A percentile compares a stretch with the other conserved stretches of the same genome.
Conservation (phyloP, 1,284 basidiomycete genomes). For the Ustilago trichophora region DNA sequence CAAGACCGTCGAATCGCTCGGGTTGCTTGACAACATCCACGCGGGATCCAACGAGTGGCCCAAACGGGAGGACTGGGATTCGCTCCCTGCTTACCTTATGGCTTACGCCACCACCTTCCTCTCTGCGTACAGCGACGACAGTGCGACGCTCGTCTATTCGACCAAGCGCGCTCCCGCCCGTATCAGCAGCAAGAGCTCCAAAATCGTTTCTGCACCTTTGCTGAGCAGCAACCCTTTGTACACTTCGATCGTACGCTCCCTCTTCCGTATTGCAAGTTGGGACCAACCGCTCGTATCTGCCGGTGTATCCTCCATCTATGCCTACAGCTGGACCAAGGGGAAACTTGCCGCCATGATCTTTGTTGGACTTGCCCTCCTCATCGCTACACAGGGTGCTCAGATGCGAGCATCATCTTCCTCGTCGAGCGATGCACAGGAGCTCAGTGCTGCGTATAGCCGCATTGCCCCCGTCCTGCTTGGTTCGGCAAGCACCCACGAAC, state of each 20-base stretch:
- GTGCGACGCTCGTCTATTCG: constrained; percentile 27
- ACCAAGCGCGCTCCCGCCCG: constrained; percentile 10
- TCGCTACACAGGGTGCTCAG: constrained; percentile 13
- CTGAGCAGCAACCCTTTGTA: constrained; percentile 28
- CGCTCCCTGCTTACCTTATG: constrained; percentile 32
- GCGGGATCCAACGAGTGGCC: constrained; percentile 22
- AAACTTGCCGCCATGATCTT: constrained; percentile 17
- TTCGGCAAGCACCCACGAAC: constrained; percentile 31
- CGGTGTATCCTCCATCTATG: constrained; percentile 23
- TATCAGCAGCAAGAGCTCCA: not conserved
- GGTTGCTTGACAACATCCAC: constrained; percentile 30
- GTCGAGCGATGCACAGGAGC: constrained; percentile 9
- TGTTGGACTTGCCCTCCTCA: constrained; percentile 13
- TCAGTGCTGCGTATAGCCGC: constrained; percentile 20
- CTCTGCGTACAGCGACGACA: constrained; percentile 20
- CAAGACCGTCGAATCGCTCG: constrained; percentile 34
- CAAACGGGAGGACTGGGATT: constrained; percentile 34
- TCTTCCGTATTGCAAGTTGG: constrained; percentile 36
- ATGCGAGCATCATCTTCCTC: not conserved
- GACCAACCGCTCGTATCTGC: constrained; percentile 23
- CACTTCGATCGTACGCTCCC: constrained; percentile 10
- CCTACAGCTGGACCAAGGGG: constrained; percentile 35
- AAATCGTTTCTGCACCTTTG: constrained; percentile 1
- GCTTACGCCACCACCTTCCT: constrained; percentile 28
- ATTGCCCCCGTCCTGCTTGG: constrained; percentile 23